Percentiles rank a stretch among this genome's conserved stretches.
Evolutionary conservation across 768 basidiomycete genomes (phyloP).

Genomic region (Pleurotus platypus): DNA sequence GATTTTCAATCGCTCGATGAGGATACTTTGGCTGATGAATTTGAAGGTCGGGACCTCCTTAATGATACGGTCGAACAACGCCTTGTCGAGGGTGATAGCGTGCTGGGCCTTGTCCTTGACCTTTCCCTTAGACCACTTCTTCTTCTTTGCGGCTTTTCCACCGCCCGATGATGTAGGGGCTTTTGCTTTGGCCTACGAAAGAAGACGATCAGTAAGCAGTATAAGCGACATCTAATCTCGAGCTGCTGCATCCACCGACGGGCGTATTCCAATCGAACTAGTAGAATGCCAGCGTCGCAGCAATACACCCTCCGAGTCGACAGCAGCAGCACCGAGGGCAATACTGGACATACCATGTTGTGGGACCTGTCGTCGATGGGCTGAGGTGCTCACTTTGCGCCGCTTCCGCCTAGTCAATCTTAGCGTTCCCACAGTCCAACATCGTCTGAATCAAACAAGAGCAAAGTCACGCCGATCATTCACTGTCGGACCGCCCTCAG

Average conservation of each 20-base stretch:
- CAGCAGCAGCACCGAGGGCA: background rate
- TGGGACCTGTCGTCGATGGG: conserved; percentile 5
- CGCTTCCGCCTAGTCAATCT: too few species aligned
- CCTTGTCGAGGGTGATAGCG: conserved; percentile 92
- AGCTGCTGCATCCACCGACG: conserved; percentile 34
- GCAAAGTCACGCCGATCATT: background rate
- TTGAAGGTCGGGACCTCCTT: conserved; percentile 99
- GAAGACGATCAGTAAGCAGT: conserved; percentile 15
- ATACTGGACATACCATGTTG: conserved; percentile 4
- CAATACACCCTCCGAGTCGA: background rate
- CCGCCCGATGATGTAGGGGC: conserved; percentile 73
- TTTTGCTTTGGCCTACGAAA: conserved; percentile 67
- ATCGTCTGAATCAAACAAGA: background rate
- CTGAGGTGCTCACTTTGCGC: background rate
- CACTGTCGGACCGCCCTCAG: background rate
- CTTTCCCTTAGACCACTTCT: conserved; percentile 99
- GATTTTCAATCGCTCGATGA: conserved; percentile 97
- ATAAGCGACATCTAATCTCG: conserved; percentile 30
- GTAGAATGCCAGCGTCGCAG: too few species aligned
- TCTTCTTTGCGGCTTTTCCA: conserved; percentile 95
- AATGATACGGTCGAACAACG: conserved; percentile 88
- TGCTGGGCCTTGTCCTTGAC: conserved; percentile 99
- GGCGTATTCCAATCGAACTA: background rate
- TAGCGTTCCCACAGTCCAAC: background rate
- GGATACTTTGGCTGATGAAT: conserved; percentile 95